Base-by-base conservation (phyloP, 208 protist genomes). In the Trypanosoma rangeli region DNA sequence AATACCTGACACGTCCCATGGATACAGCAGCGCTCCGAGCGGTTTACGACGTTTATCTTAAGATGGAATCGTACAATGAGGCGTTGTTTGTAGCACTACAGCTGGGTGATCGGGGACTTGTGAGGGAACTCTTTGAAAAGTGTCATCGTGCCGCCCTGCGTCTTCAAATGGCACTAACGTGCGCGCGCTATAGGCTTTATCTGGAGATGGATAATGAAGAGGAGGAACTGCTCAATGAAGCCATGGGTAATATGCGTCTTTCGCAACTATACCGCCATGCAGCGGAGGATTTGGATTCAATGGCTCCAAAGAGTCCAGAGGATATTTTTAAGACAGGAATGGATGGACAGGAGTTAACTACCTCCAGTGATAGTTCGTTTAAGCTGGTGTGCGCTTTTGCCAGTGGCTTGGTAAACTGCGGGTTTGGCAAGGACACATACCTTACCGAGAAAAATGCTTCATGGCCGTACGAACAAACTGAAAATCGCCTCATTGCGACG, bases 321-420 rank as follows among this genome's bases (percentile, higher is more conserved):
- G 98, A 99, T 56, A 94, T 99, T 31, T 99, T 99, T 81, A 99
- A 99, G 87, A 89, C 83, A 26, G 83, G 94, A 55, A 66, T 94
- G n/a, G 82, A 82, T 35, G 84, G 76, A 46, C 68, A 64, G 61
- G 80, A 60, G 15, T 58, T 75, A 20, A 63, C 24, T 12, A 74
- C 64, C 9, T 70, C 76, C 3, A 80, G 72, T 68, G 96, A 95
- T 35, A 86, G 95, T 39, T 84, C 84, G 53, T 83, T 97, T 64
- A 99, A 99, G 81, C 86, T 99, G n/a, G 96, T 98, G 20, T 89
- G 86, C 24, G 97, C 97, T 12, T 99, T 99, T 82, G 98, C 99
- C 18, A 99, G 99, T 74, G 92, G 89, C 20, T 83, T 98, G 28
- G 84, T 85, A 35, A 97, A 98, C 79, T 97, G 96, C 66, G 98